Conservation (phyloP, 2,329 filamentous ascomycete genomes). For the Blumeria hordei region DNA sequence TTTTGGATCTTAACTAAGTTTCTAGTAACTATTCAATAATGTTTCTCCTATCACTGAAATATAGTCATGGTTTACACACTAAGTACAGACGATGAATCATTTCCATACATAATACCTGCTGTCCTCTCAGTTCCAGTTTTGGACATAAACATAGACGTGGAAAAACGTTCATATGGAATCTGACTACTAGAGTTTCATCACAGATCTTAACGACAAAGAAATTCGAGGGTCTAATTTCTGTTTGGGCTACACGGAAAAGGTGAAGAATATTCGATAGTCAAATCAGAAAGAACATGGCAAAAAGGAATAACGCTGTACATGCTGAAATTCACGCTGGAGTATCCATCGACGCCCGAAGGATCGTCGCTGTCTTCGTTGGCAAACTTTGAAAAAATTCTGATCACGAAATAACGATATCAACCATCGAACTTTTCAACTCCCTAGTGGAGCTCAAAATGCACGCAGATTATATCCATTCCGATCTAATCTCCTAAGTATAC, state of each 20-base stretch:
- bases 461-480: not conserved
- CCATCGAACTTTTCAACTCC: not conserved
- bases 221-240: not conserved
- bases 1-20: too few relatives aligned
- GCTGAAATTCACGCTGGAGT: not conserved
- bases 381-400: not conserved
- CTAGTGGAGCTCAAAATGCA: not conserved
- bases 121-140: not conserved
- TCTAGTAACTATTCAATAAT: too few relatives aligned
- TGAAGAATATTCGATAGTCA: not conserved
- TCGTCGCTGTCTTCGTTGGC: not conserved
- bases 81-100: too few relatives aligned
- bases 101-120: not conserved
- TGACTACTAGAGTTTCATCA: not conserved
- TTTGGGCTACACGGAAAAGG: not conserved
- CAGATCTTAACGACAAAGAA: not conserved
- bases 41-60: too few relatives aligned
- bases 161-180: not conserved
- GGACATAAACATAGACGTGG: not conserved
- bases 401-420: not conserved
- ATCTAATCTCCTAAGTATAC: not conserved
- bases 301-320: not conserved
- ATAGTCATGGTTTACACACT: too few relatives aligned
- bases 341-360: not conserved
- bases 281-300: not conserved